Percentiles rank a stretch among this genome's conserved stretches.
Evolutionary conservation across 805 yeast genomes (phyloP).

Genomic region (Saturnispora kantuleensis): DNA sequence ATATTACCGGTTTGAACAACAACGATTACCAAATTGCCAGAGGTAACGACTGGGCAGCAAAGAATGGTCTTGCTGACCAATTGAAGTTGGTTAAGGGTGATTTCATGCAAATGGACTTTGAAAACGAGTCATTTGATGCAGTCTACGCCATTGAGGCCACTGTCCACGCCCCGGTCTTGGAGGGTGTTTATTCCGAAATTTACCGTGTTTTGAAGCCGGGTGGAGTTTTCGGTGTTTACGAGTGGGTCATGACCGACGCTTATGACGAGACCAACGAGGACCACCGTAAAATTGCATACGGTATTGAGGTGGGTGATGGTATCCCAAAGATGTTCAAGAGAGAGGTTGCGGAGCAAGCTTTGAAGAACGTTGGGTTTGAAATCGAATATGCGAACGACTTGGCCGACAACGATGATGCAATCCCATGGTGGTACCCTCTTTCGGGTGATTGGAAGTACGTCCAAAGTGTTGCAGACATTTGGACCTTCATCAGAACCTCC

Average conservation of each 20-base stretch:
- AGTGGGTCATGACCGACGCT: constrained; percentile 96
- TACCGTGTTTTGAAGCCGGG: constrained; percentile 96
- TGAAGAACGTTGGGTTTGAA: constrained; percentile 80
- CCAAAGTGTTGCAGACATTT: constrained; percentile 66
- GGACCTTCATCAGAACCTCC: constrained; percentile 84
- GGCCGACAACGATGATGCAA: constrained; percentile 69
- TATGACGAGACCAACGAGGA: constrained; percentile 81
- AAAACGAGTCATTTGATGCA: constrained; percentile 82
- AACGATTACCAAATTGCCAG: constrained; percentile 95
- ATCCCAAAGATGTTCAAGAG: constrained; percentile 91
- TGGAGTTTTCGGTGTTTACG: constrained; percentile 95
- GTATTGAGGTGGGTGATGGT: constrained; percentile 97
- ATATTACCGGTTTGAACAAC: constrained; percentile 85
- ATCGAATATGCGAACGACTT: constrained; percentile 67
- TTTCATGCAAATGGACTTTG: constrained; percentile 98
- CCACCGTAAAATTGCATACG: constrained; percentile 92
- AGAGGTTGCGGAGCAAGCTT: constrained; percentile 80
- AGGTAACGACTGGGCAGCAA: constrained; percentile 72
- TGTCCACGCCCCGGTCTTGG: constrained; percentile 92
- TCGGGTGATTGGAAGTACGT: constrained; percentile 88
- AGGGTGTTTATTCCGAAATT: constrained; percentile 92
- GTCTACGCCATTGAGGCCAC: constrained; percentile 99
- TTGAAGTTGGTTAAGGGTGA: constrained; percentile 90
- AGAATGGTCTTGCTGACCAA: constrained; percentile 56
- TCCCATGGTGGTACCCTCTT: constrained; percentile 98